These are phyloP conservation scores for Boletus sp. DNA, from an alignment of 768 basidiomycete species.

Conservation along the genomic window DNA sequence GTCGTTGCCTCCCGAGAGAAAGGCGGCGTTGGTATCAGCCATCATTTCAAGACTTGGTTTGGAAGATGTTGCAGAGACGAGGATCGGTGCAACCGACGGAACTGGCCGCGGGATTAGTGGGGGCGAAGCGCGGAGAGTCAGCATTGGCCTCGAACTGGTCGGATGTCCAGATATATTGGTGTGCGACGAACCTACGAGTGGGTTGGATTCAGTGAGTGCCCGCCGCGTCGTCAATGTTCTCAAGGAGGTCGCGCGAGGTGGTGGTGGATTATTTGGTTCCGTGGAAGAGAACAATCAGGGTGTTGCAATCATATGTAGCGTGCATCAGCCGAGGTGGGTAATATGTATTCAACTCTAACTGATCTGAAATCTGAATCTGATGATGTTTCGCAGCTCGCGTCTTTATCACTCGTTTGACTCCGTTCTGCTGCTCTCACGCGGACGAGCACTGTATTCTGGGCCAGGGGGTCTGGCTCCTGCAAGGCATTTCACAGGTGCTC, in stretches of 20 bases:
- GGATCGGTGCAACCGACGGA: constrained; percentile 64
- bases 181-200: constrained; percentile 81
- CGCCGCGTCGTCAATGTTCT: constrained; percentile 75
- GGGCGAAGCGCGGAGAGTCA: constrained; percentile 87
- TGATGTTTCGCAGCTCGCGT: constrained; percentile 50
- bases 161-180: constrained; percentile 81
- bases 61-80: constrained; percentile 57
- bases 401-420: constrained; percentile 84
- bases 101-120: constrained; percentile 84
- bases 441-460: constrained; percentile 76
- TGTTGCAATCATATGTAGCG: constrained; percentile 80
- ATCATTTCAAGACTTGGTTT: constrained; percentile 81
- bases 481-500: constrained; percentile 52
- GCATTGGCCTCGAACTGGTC: constrained; percentile 86
- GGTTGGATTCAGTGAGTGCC: constrained; percentile 87
- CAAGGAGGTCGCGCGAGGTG: constrained; percentile 61
- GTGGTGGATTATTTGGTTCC: constrained; percentile 23
- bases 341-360: background rate
- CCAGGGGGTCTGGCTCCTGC: constrained; percentile 68
- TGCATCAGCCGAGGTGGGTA: constrained; percentile 78
- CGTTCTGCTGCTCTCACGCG: constrained; percentile 73
- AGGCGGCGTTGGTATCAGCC: constrained; percentile 60
- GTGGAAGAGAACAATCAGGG: constrained; percentile 44
- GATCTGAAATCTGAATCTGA: background rate
- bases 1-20: constrained; percentile 56